These are phyloP conservation scores for Rhododendron molle DNA, from an alignment of 148 eudicot genomes.

Conservation along the genomic window DNA sequence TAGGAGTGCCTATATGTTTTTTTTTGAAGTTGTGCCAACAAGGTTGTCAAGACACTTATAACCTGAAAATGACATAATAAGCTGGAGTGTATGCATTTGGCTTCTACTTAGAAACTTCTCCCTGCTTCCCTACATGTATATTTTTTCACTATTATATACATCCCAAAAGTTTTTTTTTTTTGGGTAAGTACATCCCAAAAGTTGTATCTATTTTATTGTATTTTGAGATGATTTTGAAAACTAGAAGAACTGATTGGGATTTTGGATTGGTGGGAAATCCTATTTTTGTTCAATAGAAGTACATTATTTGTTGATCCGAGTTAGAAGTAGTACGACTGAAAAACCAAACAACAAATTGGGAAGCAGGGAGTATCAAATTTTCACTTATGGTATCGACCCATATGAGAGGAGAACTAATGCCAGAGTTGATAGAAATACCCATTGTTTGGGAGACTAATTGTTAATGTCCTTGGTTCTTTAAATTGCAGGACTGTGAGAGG, in stretches of 20 bases:
- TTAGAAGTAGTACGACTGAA: background rate
- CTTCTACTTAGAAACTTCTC: background rate
- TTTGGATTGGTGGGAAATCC: background rate
- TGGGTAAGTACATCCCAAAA: background rate
- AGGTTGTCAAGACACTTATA: background rate
- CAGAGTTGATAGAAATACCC: background rate
- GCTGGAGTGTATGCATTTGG: background rate
- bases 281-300: background rate
- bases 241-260: background rate
- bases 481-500: slow-evolving; percentile 92
- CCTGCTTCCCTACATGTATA: background rate
- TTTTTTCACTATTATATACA: background rate
- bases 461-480: background rate
- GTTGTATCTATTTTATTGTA: background rate
- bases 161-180: background rate
- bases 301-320: background rate
- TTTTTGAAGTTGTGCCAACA: background rate
- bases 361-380: background rate
- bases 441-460: background rate
- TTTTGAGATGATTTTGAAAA: background rate
- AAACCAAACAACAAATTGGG: background rate
- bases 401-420: background rate
- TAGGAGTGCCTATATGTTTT: background rate
- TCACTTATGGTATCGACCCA: background rate
- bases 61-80: background rate